Evolutionary conservation across 345 rosid genomes (phyloP).

Genomic region (Litchi chinensis): DNA sequence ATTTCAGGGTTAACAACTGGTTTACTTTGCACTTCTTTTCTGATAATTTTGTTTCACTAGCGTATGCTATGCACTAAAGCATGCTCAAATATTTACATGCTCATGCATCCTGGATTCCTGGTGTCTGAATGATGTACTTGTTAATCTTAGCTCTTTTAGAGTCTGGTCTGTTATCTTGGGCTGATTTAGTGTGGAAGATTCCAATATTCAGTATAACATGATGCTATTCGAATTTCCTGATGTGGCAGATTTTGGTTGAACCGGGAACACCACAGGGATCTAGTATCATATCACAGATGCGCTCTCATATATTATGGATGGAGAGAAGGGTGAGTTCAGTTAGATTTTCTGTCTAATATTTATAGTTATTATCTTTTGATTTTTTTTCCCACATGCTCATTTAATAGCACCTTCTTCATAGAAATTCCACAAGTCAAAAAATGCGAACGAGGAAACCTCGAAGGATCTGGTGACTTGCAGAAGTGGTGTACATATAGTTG

Average conservation of each 20-base stretch:
- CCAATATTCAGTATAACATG: background rate
- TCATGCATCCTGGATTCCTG: background rate
- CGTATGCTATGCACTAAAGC: background rate
- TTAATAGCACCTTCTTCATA: constrained; percentile 32
- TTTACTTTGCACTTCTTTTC: constrained; percentile 1
- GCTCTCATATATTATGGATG: constrained; percentile 96
- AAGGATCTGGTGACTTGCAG: constrained; percentile 62
- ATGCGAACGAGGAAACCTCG: constrained; percentile 32
- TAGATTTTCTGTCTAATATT: background rate
- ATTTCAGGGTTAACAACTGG: constrained; percentile 6
- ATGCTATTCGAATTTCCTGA: background rate
- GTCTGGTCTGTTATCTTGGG: background rate
- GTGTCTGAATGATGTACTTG: background rate
- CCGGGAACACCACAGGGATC: constrained; percentile 98
- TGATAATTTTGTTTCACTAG: background rate
- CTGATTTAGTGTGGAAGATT: background rate
- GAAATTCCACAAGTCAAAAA: constrained; percentile 66
- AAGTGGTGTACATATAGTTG: constrained; percentile 79
- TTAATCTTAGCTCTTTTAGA: background rate
- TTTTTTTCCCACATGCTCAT: constrained; percentile 16
- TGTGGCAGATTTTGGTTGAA: constrained; percentile 78
- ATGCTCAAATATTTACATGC: background rate
- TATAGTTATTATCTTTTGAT: background rate
- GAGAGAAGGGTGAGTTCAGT: constrained; percentile 70
- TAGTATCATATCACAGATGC: constrained; percentile 87